Conservation (phyloP, 495 filamentous ascomycete species). For the Corynascus novoguineensis region DNA sequence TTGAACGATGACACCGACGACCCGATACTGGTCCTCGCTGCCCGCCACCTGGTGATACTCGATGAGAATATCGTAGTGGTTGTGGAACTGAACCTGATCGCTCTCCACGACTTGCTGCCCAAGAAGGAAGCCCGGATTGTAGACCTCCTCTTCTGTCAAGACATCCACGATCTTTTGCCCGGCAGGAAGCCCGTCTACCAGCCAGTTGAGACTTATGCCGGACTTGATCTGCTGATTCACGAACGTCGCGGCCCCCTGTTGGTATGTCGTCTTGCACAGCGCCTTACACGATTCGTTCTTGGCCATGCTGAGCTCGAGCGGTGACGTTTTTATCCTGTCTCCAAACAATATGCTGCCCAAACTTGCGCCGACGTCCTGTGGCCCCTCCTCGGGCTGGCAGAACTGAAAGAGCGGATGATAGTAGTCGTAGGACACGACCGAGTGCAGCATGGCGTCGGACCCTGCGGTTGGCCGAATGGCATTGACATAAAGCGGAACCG, state of each 20-base stretch:
- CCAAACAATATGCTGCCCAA: conserved; percentile 95
- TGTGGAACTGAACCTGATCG: conserved; percentile 63
- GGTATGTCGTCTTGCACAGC: conserved; percentile 64
- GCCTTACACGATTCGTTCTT: conserved; percentile 80
- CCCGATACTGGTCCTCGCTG: conserved; percentile 59
- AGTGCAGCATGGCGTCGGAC: conserved; percentile 71
- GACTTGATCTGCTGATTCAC: conserved; percentile 75
- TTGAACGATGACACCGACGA: conserved; percentile 86
- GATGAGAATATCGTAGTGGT: conserved; percentile 90
- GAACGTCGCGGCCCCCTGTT: conserved; percentile 63
- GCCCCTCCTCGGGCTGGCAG: conserved; percentile 70
- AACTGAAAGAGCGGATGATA: conserved; percentile 83
- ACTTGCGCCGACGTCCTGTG: conserved; percentile 73
- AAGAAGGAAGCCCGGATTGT: conserved; percentile 81
- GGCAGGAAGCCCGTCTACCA: conserved; percentile 88
- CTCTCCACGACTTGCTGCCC: conserved; percentile 50
- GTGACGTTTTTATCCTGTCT: conserved; percentile 88
- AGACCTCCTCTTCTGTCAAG: conserved; percentile 68
- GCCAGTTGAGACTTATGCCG: conserved; percentile 87
- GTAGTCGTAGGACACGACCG: conserved; percentile 93
- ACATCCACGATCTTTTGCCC: conserved; percentile 70
- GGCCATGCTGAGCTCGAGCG: conserved; percentile 79
- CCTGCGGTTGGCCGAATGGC: conserved; percentile 80
- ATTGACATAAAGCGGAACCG: conserved; percentile 89
- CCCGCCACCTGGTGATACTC: conserved; percentile 77